Conservation (phyloP, 495 filamentous ascomycete species). For the Neurospora tetraspora region DNA sequence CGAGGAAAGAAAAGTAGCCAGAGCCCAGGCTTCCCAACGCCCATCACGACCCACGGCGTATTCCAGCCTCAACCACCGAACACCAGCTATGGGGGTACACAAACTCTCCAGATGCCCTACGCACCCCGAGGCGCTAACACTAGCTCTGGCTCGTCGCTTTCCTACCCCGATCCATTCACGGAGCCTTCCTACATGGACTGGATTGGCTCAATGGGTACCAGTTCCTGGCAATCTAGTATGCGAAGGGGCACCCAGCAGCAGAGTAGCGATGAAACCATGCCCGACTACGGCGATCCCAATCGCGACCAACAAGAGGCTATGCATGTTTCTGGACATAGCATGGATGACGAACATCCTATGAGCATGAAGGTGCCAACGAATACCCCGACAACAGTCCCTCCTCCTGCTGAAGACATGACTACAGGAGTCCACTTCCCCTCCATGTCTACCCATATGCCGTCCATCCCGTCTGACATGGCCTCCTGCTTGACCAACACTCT, state of each 20-base stretch:
- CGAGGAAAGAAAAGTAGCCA: conserved; percentile 3
- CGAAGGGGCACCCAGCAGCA: conserved; percentile 16
- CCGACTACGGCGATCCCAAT: conserved; percentile 24
- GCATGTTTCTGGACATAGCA: conserved; percentile 21
- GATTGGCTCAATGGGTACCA: conserved; percentile 13
- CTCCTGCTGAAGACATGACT: conserved; percentile 1
- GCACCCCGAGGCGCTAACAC: conserved; percentile 11
- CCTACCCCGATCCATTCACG: conserved; percentile 25
- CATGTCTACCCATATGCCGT: conserved; percentile 1
- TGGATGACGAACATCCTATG: conserved; percentile 21
- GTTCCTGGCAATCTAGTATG: conserved; percentile 2
- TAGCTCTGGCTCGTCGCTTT: conserved; percentile 9
- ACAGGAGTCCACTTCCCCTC: conserved; percentile 1
- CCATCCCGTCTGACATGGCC: conserved; percentile 24
- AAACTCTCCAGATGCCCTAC: conserved; percentile 6
- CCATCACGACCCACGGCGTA: neutral
- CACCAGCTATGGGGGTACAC: conserved; percentile 10
- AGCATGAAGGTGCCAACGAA: conserved; percentile 30
- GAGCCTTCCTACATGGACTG: conserved; percentile 31
- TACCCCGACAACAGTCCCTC: conserved; percentile 20
- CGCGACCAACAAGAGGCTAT: conserved; percentile 10
- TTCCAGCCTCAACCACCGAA: conserved; percentile 10
- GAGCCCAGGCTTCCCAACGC: conserved; percentile 4
- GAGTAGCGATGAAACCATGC: conserved; percentile 30
- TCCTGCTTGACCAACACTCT: conserved; percentile 33